Evolutionary conservation across 2,329 filamentous ascomycete species (phyloP), one percentile per base, ranked within the genome.

Genomic region (Rhytidhysteron rufulum): DNA sequence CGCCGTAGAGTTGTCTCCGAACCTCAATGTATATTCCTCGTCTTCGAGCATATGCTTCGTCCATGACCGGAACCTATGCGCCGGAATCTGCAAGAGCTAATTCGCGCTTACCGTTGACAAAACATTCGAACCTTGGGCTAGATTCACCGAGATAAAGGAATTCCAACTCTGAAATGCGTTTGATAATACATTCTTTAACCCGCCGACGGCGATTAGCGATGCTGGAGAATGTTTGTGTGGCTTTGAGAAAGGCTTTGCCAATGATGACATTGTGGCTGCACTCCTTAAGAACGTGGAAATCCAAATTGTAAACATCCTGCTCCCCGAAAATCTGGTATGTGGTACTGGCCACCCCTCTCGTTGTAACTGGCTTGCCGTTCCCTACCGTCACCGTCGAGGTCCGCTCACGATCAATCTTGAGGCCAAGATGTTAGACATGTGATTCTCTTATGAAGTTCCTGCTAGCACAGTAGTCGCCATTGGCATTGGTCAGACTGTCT

Each of bases 201-300:
- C 43, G 43, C 4, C 43, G 38, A 18, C 17, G 10, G 2, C 9
- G 15, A 25, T 49, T 49, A 2, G 13, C 17, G 4, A 42, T 2
- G 5, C 16, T 35, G 4, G 43, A 39, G 21, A 49, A 49, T 3
- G 46, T 46, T 10, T 34, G 13, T 4, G 46, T 49, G 4, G 27
- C 33, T 34, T 40, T 46, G 3, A 49, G 38, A 22, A 49, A 49
- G 1, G 17, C 2, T 25, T 42, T 46, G 1, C 43, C 43, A 5
- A 49, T 24, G 15, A 49, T 49, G 3, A 49, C 39, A 27, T 46
- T 32, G 24, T 49, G 39, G 11, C 44, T 20, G n/a, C 46, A 49
- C 13, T 27, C 15, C 9, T 43, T 33, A 4, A 49, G 25, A 5
- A 49, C 19, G n/a, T 49, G 40, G 17, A 49, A 49, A 2, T 10